Conservation (phyloP, 2,329 filamentous ascomycete species). For the Botryosphaeria dothidea region DNA sequence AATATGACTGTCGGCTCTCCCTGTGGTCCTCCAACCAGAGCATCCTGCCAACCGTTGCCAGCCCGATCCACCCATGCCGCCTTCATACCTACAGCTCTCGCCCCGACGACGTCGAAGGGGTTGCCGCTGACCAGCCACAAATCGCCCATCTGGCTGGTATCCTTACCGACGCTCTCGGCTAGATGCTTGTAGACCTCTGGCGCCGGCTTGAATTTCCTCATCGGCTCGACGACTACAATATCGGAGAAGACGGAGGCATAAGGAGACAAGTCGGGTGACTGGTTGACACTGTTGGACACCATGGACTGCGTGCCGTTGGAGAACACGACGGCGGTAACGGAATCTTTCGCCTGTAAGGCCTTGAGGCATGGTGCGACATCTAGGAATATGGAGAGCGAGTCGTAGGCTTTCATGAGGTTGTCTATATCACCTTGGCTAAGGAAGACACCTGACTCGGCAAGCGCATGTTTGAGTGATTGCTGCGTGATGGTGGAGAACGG, state of each 20-base stretch:
- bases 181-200: constrained; percentile 63
- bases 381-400: constrained; percentile 63
- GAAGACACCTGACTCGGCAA: constrained; percentile 56
- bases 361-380: constrained; percentile 61
- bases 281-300: constrained; percentile 61
- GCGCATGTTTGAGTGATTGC: constrained; percentile 63
- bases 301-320: constrained; percentile 69
- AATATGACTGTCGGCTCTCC: constrained; percentile 55
- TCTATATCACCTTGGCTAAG: constrained; percentile 49
- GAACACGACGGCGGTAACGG: constrained; percentile 63
- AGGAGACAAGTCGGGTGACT: constrained; percentile 57
- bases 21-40: constrained; percentile 47
- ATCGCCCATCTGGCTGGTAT: constrained; percentile 42
- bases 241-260: constrained; percentile 29
- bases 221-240: constrained; percentile 62
- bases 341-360: constrained; percentile 42
- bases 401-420: constrained; percentile 63
- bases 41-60: constrained; percentile 66
- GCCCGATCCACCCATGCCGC: constrained; percentile 68
- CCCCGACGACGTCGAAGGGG: constrained; percentile 71
- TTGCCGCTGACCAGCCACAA: constrained; percentile 73
- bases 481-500: constrained; percentile 65
- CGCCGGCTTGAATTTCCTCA: constrained; percentile 66
- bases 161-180: constrained; percentile 51
- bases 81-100: constrained; percentile 60